Evolutionary conservation across 352 stramenopile genomes (phyloP), one percentile per base, ranked within the genome.

Genomic region (Phytophthora aleatoria): DNA sequence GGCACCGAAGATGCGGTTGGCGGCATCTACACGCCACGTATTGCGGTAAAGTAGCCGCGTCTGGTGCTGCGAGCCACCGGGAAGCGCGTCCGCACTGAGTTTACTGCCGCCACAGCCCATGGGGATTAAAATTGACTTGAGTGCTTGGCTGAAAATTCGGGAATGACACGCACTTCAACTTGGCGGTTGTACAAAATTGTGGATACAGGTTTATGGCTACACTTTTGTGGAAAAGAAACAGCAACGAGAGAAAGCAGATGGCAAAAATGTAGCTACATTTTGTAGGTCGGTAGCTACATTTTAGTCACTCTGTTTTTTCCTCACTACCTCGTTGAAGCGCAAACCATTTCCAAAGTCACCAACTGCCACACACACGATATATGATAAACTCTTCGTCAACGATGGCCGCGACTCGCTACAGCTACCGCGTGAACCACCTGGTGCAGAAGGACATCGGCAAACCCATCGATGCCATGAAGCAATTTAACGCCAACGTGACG

Each of bases 1-100:
- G n/a, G 80, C 77, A 12, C 83, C 79, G 56, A 97, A 97, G 16
- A 85, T 45, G 3, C 86, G 75, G 54, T 92, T 92, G 27, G 89
- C 85, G 16, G 72, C 69, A 61, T 91, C 83, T 8, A 95, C 81
- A 35, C 78, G 74, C 54, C 69, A 70, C 5, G 85, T 78, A 28
- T 85, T 69, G 49, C 79, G 67, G 53, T 92, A 95, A 16, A 92
- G 62, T 24, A 94, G 66, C 24, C 70, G 67, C 28, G 81, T 92
- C 60, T 89, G 80, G 56, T 82, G 75, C 53, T 64, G 64, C 53
- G 66, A 61, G 31, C 61, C 66, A 6, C 66, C 66, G 12, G 66
- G 66, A 24, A 70, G 61, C 24, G 44, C 3, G 16, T 74, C 55
- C 12, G 54, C 26, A 36, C 26, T 58, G 38, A 63, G 38, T 38